Base-by-base conservation (phyloP, 2,329 filamentous ascomycete species). In the Aspergillus niger region DNA sequence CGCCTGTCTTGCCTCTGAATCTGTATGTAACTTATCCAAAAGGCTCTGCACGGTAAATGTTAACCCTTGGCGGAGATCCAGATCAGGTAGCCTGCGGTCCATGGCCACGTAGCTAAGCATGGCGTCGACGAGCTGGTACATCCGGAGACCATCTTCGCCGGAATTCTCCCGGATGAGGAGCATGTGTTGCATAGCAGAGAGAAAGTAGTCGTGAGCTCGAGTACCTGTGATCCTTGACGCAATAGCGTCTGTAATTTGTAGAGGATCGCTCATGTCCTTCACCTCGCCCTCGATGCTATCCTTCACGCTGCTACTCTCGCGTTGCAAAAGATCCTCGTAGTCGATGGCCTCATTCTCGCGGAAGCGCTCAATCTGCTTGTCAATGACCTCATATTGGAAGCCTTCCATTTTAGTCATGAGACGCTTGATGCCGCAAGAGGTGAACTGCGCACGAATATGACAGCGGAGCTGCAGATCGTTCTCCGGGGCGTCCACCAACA, bases 81-180 rank as follows among this genome's bases (percentile, higher is more conserved):
- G 94, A 77, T 99, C 94, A 41, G 95, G 95, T 65, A 98, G 79
- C 65, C 95, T 86, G 72, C 95, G 87, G 77, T 99, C 95, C 94
- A 99, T 99, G 69, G 94, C 94, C 64, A 99, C 94, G 77, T 98
- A 98, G 77, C 92, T 97, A 66, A 99, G 87, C 92, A 98, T 98
- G n/a, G 91, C 89, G 77, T 99, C 95, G 28, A 98, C 93, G 28
- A 99, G 86, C 80, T 98, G 95, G 79, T 98, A 99, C 89, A 97
- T 95, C 52, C 92, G 89, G 63, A 97, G 79, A 13, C 92, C 88
- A 77, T 99, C 95, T 73, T 98, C 95, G 52, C 90, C 90, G 69
- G 96, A 92, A 65, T 92, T 95, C 72, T 97, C 91, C 59, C 92
- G 87, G 66, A 98, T 96, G 48, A 99, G 85, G 68, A 99, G 84